Evolutionary conservation across 768 basidiomycete genomes (phyloP).

Genomic region (Termitomyces sp.): DNA sequence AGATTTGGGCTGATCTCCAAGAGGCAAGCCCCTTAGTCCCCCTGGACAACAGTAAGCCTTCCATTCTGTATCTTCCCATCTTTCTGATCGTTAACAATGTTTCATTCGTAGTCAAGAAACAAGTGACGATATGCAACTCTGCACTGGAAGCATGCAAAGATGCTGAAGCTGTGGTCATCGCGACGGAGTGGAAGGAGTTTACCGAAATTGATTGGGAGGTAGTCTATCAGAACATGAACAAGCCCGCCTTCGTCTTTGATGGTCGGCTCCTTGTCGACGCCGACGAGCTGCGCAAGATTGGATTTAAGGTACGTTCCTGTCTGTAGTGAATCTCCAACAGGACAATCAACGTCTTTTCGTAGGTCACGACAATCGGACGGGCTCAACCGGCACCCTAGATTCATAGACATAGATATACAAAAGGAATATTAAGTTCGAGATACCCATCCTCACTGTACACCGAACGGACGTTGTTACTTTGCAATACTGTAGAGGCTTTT

Average conservation of each 20-base stretch:
- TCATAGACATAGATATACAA: background rate
- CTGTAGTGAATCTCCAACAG: background rate
- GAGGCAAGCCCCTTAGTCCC: conserved; percentile 63
- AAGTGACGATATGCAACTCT: conserved; percentile 70
- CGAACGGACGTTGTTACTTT: conserved; percentile 6
- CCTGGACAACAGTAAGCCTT: conserved; percentile 60
- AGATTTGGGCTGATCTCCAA: conserved; percentile 80
- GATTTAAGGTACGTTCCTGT: conserved; percentile 66
- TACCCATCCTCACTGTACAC: conserved; percentile 3
- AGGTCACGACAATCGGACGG: conserved; percentile 60
- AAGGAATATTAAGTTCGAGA: background rate
- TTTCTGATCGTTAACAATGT: background rate
- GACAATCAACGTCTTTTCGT: background rate
- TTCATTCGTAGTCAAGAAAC: conserved; percentile 65
- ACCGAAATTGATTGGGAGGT: conserved; percentile 82
- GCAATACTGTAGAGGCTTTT: conserved; percentile 6
- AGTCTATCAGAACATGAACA: conserved; percentile 86
- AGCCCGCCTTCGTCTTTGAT: conserved; percentile 98
- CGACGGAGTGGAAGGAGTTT: conserved; percentile 99
- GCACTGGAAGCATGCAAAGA: conserved; percentile 85
- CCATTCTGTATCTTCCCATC: background rate
- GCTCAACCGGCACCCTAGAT: conserved; percentile 7
- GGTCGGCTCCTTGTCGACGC: conserved; percentile 85
- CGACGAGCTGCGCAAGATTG: conserved; percentile 73
- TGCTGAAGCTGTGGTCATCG: conserved; percentile 91